A percentile compares a stretch with the other conserved stretches of the same genome.
phyloP scores from a whole-genome alignment of 2,329 filamentous ascomycete species.

The Cyclaneusma minus region DNA sequence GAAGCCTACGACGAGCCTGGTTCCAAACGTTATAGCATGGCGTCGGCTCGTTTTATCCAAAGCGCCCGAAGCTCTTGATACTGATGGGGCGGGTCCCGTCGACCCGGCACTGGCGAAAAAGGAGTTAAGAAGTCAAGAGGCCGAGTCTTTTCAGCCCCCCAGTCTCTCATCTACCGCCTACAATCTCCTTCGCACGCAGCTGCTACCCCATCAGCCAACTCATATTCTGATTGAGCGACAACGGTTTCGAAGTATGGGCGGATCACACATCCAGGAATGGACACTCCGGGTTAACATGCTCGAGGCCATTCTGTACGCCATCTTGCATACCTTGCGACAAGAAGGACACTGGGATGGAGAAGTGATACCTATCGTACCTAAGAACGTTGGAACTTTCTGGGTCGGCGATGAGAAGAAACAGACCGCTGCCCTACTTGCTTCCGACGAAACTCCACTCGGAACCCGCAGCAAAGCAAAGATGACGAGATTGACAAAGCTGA shows the following conservation, averaged over 20 bases:
- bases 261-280: slow-evolving; percentile 60
- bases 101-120: slow-evolving; percentile 9
- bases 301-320: slow-evolving; percentile 66
- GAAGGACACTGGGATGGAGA: slow-evolving; percentile 26
- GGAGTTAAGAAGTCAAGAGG: slow-evolving; percentile 4
- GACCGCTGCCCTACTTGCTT: slow-evolving; percentile 5
- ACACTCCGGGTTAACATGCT: slow-evolving; percentile 69
- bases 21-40: slow-evolving; percentile 22
- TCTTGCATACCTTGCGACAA: slow-evolving; percentile 38
- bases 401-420: slow-evolving; percentile 18
- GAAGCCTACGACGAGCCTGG: slow-evolving; percentile 17
- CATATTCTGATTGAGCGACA: slow-evolving; percentile 54
- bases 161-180: slow-evolving; percentile 40
- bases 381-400: slow-evolving; percentile 40
- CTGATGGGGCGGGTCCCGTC: slow-evolving; percentile 15
- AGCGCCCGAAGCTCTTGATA: slow-evolving; percentile 8
- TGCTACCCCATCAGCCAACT: slow-evolving; percentile 39
- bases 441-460: slow-evolving; percentile 6
- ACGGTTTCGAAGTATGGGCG: slow-evolving; percentile 46
- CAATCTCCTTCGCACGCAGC: slow-evolving; percentile 27
- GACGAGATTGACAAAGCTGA: slow-evolving; percentile 25
- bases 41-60: slow-evolving; percentile 21
- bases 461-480: slow-evolving; percentile 16
- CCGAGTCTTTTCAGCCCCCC: slow-evolving; percentile 34
- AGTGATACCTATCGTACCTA: slow-evolving; percentile 35